Percentiles rank a stretch among this genome's conserved stretches.
These are phyloP conservation scores for Annona cherimola DNA, from an alignment of 164 flowering plant genomes.

Conservation along the genomic window DNA sequence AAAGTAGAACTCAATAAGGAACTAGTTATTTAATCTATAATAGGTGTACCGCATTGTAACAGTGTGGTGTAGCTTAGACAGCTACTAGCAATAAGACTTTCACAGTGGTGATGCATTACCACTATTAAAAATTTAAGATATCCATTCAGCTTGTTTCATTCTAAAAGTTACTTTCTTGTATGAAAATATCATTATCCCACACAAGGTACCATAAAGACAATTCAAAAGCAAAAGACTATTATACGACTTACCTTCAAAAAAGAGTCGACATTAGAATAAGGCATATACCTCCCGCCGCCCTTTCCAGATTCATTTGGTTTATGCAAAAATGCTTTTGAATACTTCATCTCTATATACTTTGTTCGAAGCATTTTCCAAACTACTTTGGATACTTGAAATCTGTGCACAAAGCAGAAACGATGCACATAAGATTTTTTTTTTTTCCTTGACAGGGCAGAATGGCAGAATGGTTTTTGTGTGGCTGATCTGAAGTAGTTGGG, in stretches of 20 bases:
- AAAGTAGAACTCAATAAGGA: background rate
- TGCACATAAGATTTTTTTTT: too few relatives aligned
- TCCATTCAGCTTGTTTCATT: background rate
- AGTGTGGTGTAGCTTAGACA: too few relatives aligned
- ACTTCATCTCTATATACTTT: conserved; percentile 28
- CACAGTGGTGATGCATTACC: background rate
- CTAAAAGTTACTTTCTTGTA: background rate
- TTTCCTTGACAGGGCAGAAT: too few relatives aligned
- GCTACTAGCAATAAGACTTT: too few relatives aligned
- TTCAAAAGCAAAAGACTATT: background rate
- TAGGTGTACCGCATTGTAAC: too few relatives aligned
- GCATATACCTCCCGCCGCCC: conserved; percentile 54
- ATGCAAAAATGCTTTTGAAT: conserved; percentile 26
- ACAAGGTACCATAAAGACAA: background rate
- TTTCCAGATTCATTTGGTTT: conserved; percentile 30
- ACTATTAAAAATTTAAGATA: background rate
- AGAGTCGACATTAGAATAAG: conserved; percentile 62
- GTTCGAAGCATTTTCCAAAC: conserved; percentile 44
- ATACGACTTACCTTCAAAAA: conserved; percentile 54
- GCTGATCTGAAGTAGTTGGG: too few relatives aligned
- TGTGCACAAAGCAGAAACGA: conserved; percentile 9
- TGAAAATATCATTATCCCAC: background rate
- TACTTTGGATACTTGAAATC: conserved; percentile 51
- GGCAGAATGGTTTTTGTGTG: too few relatives aligned
- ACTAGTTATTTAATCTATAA: too few relatives aligned